These are phyloP conservation scores for Penicillium egyptiacum DNA, from an alignment of 495 filamentous ascomycete genomes.

Conservation along the genomic window DNA sequence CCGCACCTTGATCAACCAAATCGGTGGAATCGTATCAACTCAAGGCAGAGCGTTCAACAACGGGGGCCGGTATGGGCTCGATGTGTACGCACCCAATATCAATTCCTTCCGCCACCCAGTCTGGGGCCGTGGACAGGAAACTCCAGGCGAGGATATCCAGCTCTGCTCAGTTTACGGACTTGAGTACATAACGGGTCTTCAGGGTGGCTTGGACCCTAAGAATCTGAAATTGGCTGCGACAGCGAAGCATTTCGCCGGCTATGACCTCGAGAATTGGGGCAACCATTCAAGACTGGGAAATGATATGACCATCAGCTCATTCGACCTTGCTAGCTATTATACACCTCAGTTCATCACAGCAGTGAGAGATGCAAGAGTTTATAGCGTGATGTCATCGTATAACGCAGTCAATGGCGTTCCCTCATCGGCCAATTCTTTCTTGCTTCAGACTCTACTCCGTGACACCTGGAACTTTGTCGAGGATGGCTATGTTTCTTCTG, in stretches of 20 bases:
- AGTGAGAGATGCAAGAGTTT: conserved; percentile 53
- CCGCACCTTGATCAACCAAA: conserved; percentile 56
- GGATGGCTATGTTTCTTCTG: conserved; percentile 56
- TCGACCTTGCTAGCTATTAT: conserved; percentile 57
- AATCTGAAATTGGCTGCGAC: conserved; percentile 59
- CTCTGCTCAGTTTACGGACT: conserved; percentile 55
- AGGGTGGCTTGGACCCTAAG: conserved; percentile 50
- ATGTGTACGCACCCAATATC: conserved; percentile 69
- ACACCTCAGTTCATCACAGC: conserved; percentile 39
- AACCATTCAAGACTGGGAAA: conserved; percentile 54
- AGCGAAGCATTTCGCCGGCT: conserved; percentile 65
- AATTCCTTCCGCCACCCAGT: conserved; percentile 64
- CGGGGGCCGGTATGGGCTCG: conserved; percentile 53
- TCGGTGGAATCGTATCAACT: conserved; percentile 57
- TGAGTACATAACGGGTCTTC: conserved; percentile 59
- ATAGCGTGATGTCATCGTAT: conserved; percentile 62
- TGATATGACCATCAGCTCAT: conserved; percentile 54
- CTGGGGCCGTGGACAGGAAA: conserved; percentile 64
- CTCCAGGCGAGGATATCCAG: conserved; percentile 61
- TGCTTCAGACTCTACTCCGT: conserved; percentile 58
- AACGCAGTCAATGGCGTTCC: conserved; percentile 63
- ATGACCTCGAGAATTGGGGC: conserved; percentile 64
- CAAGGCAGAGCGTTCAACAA: conserved; percentile 71
- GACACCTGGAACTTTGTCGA: conserved; percentile 48
- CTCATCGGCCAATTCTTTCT: conserved; percentile 54